Evolutionary conservation across 192 early-diverging fungal species (phyloP).

Genomic region (Dissophora globulifera): DNA sequence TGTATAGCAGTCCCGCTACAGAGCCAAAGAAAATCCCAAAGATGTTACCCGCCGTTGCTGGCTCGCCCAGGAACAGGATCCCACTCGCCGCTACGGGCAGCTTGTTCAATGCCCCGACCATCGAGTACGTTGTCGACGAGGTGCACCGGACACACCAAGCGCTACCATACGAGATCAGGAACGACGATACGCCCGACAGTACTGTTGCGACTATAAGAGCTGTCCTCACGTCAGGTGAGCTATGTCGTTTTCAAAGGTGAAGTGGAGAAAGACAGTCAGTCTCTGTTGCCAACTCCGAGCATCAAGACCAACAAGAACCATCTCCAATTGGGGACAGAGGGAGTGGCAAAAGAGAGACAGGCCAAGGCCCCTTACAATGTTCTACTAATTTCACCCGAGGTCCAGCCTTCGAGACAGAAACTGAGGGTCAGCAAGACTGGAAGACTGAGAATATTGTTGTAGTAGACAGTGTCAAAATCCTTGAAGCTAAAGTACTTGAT

Average conservation of each 20-base stretch:
- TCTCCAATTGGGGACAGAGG: no score
- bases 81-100: conserved; percentile 94
- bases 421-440: conserved; percentile 81
- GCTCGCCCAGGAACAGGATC: conserved; percentile 95
- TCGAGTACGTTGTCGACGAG: conserved; percentile 86
- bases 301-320: no score
- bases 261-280: not conserved
- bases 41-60: conserved; percentile 82
- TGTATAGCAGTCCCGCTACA: conserved; percentile 78
- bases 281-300: no score
- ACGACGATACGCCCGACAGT: conserved; percentile 85
- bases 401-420: conserved; percentile 76
- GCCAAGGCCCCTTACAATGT: no score
- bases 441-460: conserved; percentile 93
- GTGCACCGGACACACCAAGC: conserved; percentile 86
- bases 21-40: conserved; percentile 88
- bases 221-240: conserved; percentile 54
- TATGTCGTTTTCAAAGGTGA: conserved; percentile 11
- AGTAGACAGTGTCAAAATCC: conserved; percentile 98
- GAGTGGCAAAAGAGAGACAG: no score
- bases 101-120: conserved; percentile 99
- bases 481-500: conserved; percentile 92
- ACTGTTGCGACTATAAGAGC: conserved; percentile 74
- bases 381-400: conserved; percentile 62
- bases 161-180: conserved; percentile 89